Evolutionary conservation across 768 basidiomycete species (phyloP).

Genomic region (Suillus lakei): DNA sequence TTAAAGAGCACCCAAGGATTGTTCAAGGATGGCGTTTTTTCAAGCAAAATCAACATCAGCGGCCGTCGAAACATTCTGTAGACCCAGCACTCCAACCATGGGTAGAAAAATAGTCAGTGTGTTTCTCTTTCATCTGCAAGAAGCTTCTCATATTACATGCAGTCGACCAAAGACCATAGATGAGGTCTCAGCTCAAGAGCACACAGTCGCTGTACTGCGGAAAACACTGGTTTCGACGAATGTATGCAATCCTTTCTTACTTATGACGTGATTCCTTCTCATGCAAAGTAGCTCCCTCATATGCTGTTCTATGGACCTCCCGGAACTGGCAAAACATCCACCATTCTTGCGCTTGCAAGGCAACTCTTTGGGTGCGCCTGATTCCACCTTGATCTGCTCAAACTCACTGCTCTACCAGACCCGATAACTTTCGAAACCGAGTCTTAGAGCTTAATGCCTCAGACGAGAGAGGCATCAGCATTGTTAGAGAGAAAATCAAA

Average conservation of each 20-base stretch:
- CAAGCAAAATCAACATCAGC: constrained; percentile 48
- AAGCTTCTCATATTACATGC: constrained; percentile 15
- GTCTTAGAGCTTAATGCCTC: constrained; percentile 98
- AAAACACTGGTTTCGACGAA: constrained; percentile 94
- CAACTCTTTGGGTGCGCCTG: constrained; percentile 90
- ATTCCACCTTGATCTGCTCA: background rate
- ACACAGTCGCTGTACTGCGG: constrained; percentile 88
- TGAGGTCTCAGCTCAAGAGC: constrained; percentile 96
- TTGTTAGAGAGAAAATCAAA: constrained; percentile 99
- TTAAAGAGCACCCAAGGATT: background rate
- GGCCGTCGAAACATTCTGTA: constrained; percentile 47
- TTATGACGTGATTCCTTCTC: constrained; percentile 7
- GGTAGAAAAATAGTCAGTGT: constrained; percentile 96
- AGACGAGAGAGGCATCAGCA: constrained; percentile 95
- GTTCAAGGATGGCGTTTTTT: constrained; percentile 67
- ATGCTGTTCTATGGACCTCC: constrained; percentile 99
- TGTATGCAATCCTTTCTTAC: constrained; percentile 46
- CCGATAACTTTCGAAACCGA: constrained; percentile 90
- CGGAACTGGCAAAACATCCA: constrained; percentile 98
- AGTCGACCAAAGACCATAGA: constrained; percentile 98
- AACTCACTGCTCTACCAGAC: constrained; percentile 50
- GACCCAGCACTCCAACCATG: constrained; percentile 82
- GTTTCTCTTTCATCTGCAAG: background rate
- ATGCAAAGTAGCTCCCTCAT: constrained; percentile 79
- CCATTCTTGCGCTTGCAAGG: constrained; percentile 90